Evolutionary conservation across 352 stramenopile genomes (phyloP), one percentile per base, ranked within the genome.

Genomic region (Phytophthora niederhauseri): DNA sequence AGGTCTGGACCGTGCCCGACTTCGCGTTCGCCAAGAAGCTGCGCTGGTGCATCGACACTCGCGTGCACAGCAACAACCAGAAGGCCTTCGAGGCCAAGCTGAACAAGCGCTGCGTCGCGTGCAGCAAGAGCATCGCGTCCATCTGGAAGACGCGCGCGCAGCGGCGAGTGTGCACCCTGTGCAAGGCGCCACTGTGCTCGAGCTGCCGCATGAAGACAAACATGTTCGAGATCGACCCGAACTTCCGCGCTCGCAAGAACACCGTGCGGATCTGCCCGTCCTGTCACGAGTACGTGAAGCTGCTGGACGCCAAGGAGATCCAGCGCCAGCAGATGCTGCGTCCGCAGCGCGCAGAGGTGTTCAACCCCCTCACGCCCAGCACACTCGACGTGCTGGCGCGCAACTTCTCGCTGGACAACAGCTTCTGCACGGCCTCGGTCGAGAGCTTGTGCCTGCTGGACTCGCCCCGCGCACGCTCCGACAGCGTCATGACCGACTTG

Each of bases 1-100:
- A 73, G 26, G 64, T 79, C 49, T 79, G 72, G 72, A 79, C 63
- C 0, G 64, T 73, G 11, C 68, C 68, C 1, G 68, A 73, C 45
- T 76, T 79, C 54, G 63, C 72, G 12, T 76, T 74, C 54, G 56
- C 64, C n/a, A 79, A 79, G 57, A 79, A 79, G 22, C 51, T 79
- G 59, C 64, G 61, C 19, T 79, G 72, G 72, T 79, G 72, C 11
- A 74, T 79, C 12, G 60, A 79, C 20, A 50, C 74, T 38, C 60
- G 64, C 48, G 49, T 74, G n/a, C 72, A 76, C 50, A 60, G 56
- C 49, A 68, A 68, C 59, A 66, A 64, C 51, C 26, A 36, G n/a
- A 79, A 79, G 60, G 64, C 51, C 6, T 20, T 79, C 2, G 36
- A 66, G 2, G 64, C 72, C 9, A 76, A 74, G 34, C 12, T 77